Evolutionary conservation across 176 grass and related monocot genomes (phyloP), one percentile per base, ranked within the genome.

Genomic region (Oryza coarctata): DNA sequence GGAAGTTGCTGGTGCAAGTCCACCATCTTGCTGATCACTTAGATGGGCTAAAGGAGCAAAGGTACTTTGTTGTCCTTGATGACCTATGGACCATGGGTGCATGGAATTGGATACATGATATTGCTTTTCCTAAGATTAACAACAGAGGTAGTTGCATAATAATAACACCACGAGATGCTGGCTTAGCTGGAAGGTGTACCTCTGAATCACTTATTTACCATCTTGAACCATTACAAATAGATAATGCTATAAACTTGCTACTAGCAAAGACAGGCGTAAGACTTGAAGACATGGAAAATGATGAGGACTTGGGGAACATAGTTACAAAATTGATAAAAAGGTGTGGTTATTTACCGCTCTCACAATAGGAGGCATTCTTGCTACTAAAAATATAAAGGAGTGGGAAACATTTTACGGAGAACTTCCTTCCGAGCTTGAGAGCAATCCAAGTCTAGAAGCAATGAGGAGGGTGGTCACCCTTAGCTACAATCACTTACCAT

Each of bases 21-120:
- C 31, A 76, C 6, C 45, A 69, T 20, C 73, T 84, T 4, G 64
- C 82, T 39, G 65, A 18, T 18, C 52, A 20, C 32, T 28, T 68
- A 3, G n/a, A 77, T 60, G 64, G 38, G 36, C 20, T 84, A 30
- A 32, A 57, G 25, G 64, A 76, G 12, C 70, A 40, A 40, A 61
- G 64, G 57, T 88, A 88, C 60, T 30, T 88, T 34, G 13, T 83
- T 76, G 65, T 88, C 38, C 73, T 88, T 83, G 80, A 88, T 78
- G 86, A 88, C n/a, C 14, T 78, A 13, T 83, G 86, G 80, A 66
- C 4, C 10, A 43, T 49, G 41, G 65, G 29, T 8, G 41, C 18
- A 4, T 88, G 86, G 80, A 49, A 83, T 18, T 55, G 47, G 38
- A 71, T 88, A 28, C 65, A 22, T 7, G 1, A 5, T 66, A 40